Base-by-base conservation (phyloP, 1,284 basidiomycete genomes). In the Cerioporus squamosus region DNA sequence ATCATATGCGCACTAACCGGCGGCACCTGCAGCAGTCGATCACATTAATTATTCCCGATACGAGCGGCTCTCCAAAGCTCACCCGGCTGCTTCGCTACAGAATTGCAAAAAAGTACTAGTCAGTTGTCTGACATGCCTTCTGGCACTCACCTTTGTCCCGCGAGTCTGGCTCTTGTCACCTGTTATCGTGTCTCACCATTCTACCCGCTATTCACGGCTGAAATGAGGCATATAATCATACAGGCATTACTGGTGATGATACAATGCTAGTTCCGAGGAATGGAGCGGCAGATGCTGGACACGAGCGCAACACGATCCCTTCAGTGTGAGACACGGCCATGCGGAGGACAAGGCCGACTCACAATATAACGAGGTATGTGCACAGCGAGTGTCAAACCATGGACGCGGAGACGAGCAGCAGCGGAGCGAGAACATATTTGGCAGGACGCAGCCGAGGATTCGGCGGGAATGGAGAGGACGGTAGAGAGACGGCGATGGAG, bases 401-500 rank as follows among this genome's bases (percentile, higher is more conserved):
- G n/a, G 33, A 36, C 6, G 10, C 48, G 38, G 22, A 26, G 40
- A 38, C 38, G 22, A 18, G 29, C 38, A 26, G 38, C 38, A 40
- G 33, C n/a, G 44, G 44, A 46, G 14, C 24, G 50, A 39, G 1
- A 33, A 31, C 24, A 24, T 17, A 12, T 17, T 31, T 15, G 36
- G 40, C 15, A 52, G 15, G 5, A 26, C 22, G 24, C 20, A 10
- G 29, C 7, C 22, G 29, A 44, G 18, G 23, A 31, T 14, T 20
- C n/a, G 20, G 14, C 18, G 44, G 20, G 40, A n/a, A 23, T 18
- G 24, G 18, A n/a, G 20, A 26, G 20, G 33, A 33, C 17, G 36
- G 53, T 36, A 48, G 31, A 24, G 33, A 42, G 47, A 40, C 5
- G 36, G 51, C 55, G 55, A 56, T 53, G 55, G 59, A 53, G 51